These are phyloP conservation scores for Neoboletus brunneissimus DNA, from an alignment of 768 basidiomycete species.

Conservation along the genomic window DNA sequence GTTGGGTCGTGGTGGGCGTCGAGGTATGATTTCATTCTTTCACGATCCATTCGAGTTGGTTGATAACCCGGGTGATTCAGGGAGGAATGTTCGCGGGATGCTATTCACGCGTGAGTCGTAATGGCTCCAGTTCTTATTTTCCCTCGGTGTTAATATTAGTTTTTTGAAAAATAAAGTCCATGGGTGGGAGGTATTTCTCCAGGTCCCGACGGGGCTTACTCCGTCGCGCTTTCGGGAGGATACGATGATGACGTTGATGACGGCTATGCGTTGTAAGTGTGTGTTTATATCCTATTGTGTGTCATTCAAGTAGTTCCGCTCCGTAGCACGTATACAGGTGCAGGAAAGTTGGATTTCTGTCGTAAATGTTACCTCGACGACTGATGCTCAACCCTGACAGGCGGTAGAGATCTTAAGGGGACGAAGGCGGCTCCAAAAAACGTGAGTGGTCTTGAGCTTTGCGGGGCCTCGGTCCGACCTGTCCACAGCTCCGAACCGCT, in stretches of 20 bases:
- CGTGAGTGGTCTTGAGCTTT: conserved; percentile 38
- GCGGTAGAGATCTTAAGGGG: conserved; percentile 84
- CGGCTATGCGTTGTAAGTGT: conserved; percentile 77
- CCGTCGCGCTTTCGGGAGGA: conserved; percentile 84
- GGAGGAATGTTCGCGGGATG: conserved; percentile 66
- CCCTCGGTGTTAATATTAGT: background rate
- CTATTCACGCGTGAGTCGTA: conserved; percentile 76
- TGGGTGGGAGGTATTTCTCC: conserved; percentile 76
- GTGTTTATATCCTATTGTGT: background rate
- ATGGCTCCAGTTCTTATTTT: background rate
- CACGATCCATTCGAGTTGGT: background rate
- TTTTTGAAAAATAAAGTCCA: conserved; percentile 45
- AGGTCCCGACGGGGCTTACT: conserved; percentile 69
- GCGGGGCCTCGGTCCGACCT: background rate
- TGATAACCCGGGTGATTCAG: conserved; percentile 25
- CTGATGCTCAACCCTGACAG: conserved; percentile 32
- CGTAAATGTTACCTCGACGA: background rate
- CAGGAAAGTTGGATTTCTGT: conserved; percentile 41
- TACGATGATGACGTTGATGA: conserved; percentile 84
- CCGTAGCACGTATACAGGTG: conserved; percentile 69
- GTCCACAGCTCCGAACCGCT: conserved; percentile 74
- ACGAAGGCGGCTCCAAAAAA: conserved; percentile 83
- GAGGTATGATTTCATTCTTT: conserved; percentile 38
- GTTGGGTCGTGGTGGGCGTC: conserved; percentile 85
- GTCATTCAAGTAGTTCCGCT: background rate